phyloP scores from a whole-genome alignment of 345 rosid genomes.

The Pistacia vera region DNA sequence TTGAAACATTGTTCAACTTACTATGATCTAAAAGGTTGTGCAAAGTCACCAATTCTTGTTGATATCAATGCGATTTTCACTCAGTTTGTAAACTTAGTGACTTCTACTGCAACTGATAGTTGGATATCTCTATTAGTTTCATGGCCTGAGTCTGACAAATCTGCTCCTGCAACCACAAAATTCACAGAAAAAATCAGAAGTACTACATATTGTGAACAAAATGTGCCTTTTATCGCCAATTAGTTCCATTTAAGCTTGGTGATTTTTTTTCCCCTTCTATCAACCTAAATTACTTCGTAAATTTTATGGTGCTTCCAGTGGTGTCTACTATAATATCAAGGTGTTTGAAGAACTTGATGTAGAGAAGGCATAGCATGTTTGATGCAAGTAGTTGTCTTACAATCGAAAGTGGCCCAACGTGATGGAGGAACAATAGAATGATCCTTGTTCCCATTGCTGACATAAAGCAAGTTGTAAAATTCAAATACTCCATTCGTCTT shows the following conservation, averaged over 20 bases:
- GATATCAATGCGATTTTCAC: background rate
- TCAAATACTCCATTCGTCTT: conserved; percentile 14
- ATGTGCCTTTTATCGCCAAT: too few relatives aligned
- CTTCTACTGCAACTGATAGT: conserved; percentile 1
- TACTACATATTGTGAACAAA: background rate
- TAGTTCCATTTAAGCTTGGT: background rate
- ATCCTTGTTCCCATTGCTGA: conserved; percentile 13
- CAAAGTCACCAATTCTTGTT: background rate
- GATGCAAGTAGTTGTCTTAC: conserved; percentile 28
- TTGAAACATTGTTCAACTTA: background rate
- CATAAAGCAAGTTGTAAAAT: conserved; percentile 24
- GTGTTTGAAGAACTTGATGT: background rate
- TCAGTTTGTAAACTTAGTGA: background rate
- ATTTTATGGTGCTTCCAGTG: background rate
- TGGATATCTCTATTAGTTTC: background rate
- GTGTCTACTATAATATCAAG: background rate
- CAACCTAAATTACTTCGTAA: background rate
- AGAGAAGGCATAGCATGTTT: background rate
- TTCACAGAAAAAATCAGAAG: background rate
- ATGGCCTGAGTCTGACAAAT: background rate
- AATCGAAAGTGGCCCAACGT: conserved; percentile 73
- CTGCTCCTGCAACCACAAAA: conserved; percentile 1
- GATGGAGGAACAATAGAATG: conserved; percentile 31
- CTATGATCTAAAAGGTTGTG: background rate
- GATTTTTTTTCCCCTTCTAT: background rate